phyloP scores from a whole-genome alignment of 129 eudicot species.

The Glebionis coronaria region DNA sequence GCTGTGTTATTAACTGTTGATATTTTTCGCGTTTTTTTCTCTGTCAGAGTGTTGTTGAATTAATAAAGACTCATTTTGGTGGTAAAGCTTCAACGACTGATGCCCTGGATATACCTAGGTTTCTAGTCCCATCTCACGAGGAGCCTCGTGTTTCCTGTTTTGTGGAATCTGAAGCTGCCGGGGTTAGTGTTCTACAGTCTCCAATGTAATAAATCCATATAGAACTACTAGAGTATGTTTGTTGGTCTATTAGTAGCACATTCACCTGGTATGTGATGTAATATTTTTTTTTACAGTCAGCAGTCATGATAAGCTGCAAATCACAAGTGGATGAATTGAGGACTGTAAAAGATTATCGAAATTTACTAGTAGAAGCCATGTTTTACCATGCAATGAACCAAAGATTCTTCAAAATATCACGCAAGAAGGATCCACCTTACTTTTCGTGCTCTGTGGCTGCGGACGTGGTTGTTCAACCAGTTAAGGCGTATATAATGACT shows the following conservation, averaged over 20 bases:
- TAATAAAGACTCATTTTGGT: conserved; percentile 72
- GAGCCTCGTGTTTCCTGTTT: conserved; percentile 87
- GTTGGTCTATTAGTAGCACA: conserved; percentile 13
- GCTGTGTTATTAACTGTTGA: background rate
- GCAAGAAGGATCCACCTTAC: conserved; percentile 78
- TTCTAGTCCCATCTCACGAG: conserved; percentile 69
- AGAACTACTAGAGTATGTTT: conserved; percentile 7
- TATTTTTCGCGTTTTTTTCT: conserved; percentile 18
- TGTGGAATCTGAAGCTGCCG: conserved; percentile 95
- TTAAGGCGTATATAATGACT: conserved; percentile 79
- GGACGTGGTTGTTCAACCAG: conserved; percentile 66
- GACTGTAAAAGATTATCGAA: conserved; percentile 74
- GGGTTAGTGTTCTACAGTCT: conserved; percentile 56
- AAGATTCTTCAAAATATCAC: conserved; percentile 84
- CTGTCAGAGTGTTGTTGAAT: conserved; percentile 75
- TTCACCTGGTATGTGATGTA: conserved; percentile 15
- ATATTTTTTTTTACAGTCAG: conserved; percentile 55
- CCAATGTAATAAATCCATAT: conserved; percentile 27
- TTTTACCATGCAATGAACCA: conserved; percentile 87
- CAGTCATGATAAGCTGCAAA: conserved; percentile 89
- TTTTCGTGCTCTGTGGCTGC: conserved; percentile 87
- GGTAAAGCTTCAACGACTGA: conserved; percentile 43
- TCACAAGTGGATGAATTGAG: conserved; percentile 67
- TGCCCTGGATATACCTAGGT: conserved; percentile 52
- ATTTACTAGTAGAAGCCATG: conserved; percentile 79